Evolutionary conservation across 257 asterid genomes (phyloP).

Genomic region (Orobanche coerulescens): DNA sequence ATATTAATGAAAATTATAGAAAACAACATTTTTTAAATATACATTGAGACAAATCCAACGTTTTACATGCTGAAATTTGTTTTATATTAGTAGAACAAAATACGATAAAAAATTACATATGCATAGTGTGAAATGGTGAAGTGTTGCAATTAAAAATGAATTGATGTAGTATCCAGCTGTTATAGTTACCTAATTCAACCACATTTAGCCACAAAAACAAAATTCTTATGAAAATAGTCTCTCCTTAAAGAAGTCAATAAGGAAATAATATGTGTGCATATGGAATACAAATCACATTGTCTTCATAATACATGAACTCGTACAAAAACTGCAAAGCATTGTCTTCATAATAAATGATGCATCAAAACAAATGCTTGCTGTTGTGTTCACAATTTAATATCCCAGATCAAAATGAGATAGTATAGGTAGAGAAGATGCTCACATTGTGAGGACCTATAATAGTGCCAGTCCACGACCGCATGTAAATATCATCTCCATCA

Average conservation of each 20-base stretch:
- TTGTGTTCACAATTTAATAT: background rate
- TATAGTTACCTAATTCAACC: background rate
- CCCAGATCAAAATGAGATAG: background rate
- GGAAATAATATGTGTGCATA: background rate
- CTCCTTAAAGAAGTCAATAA: no score
- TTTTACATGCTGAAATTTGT: no score
- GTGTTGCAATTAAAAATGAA: no score
- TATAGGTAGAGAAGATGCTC: slow-evolving; percentile 10
- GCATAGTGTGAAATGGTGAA: no score
- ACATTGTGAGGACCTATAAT: slow-evolving; percentile 81
- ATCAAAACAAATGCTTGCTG: background rate
- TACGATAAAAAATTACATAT: no score
- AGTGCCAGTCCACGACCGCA: slow-evolving; percentile 71
- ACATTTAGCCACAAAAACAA: background rate
- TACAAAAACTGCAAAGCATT: background rate
- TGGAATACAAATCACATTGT: background rate
- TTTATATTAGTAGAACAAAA: no score
- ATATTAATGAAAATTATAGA: no score
- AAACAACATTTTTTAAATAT: no score
- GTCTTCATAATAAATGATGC: background rate
- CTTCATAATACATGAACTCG: background rate
- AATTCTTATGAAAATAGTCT: background rate
- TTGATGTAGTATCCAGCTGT: no score
- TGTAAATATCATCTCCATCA: slow-evolving; percentile 48
- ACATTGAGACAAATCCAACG: no score